A percentile compares a stretch with the other conserved stretches of the same genome.
phyloP scores from a whole-genome alignment of 129 eudicot genomes.

The Arctium lappa region DNA sequence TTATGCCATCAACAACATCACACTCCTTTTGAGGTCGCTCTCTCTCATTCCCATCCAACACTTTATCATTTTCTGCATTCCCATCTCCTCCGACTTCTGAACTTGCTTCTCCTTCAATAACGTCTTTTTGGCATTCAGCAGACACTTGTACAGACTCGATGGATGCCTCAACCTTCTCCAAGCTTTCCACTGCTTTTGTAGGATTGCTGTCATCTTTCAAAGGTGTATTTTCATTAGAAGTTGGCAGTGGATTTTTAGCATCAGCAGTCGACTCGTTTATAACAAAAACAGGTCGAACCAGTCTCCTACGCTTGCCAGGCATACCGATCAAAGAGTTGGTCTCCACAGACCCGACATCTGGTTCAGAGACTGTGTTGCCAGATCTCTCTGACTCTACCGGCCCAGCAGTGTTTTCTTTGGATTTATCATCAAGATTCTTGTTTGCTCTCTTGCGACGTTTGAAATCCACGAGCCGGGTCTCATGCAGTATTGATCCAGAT shows the following conservation, averaged over 20 bases:
- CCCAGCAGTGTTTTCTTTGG: constrained; percentile 7
- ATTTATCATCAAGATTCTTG: constrained; percentile 19
- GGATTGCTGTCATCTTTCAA: not conserved
- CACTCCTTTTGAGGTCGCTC: not conserved
- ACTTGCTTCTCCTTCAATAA: constrained; percentile 1
- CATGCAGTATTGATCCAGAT: constrained; percentile 17
- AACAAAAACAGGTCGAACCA: constrained; percentile 53
- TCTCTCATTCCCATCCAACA: not conserved
- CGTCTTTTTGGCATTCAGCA: constrained; percentile 2
- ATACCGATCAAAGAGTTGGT: constrained; percentile 1
- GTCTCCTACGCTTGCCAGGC: constrained; percentile 42
- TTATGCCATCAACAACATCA: not conserved
- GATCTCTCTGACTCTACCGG: not conserved
- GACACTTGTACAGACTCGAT: not conserved
- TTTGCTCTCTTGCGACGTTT: constrained; percentile 55
- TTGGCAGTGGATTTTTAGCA: not conserved
- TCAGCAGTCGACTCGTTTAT: constrained; percentile 15
- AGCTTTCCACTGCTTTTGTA: constrained; percentile 4
- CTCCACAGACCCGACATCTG: constrained; percentile 9
- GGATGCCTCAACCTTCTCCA: not conserved
- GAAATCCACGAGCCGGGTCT: constrained; percentile 51
- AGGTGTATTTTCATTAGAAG: not conserved
- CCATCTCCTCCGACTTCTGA: not conserved
- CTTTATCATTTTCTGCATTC: not conserved
- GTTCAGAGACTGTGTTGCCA: not conserved